phyloP scores from a whole-genome alignment of 345 rosid species.

The Carallia brachiata region DNA sequence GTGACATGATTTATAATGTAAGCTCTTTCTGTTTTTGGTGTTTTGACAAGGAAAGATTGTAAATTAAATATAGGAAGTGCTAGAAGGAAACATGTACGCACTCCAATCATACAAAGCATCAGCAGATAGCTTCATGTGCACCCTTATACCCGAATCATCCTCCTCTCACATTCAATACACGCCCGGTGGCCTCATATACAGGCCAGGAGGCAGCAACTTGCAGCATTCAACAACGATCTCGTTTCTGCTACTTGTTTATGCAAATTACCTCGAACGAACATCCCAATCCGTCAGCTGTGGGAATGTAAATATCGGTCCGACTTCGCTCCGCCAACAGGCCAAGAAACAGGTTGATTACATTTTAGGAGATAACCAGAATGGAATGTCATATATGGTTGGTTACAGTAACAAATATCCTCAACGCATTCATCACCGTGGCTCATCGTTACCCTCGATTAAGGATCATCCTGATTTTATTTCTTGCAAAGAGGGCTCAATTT shows the following conservation, averaged over 20 bases:
- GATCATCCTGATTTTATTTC: constrained; percentile 60
- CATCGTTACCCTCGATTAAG: constrained; percentile 67
- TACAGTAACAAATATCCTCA: constrained; percentile 67
- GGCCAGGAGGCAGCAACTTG: constrained; percentile 93
- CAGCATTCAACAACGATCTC: constrained; percentile 91
- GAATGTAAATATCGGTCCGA: constrained; percentile 41
- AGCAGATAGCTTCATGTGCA: constrained; percentile 97
- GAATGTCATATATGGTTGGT: constrained; percentile 91
- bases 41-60: not conserved
- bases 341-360: constrained; percentile 88
- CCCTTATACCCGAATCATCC: constrained; percentile 67
- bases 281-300: constrained; percentile 72
- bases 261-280: constrained; percentile 64
- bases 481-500: constrained; percentile 73
- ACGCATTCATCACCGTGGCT: constrained; percentile 89
- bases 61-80: constrained; percentile 48
- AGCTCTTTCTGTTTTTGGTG: not conserved
- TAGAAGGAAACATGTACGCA: constrained; percentile 55
- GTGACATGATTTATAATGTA: not conserved
- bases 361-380: constrained; percentile 83
- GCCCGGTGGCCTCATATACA: constrained; percentile 92
- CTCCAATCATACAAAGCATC: constrained; percentile 82
- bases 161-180: constrained; percentile 69
- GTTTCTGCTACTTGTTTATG: constrained; percentile 80
- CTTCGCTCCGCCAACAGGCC: constrained; percentile 67